Evolutionary conservation across 2,329 filamentous ascomycete species (phyloP), one percentile per base, ranked within the genome.

Genomic region (Ceratocystis cacaofunesta): DNA sequence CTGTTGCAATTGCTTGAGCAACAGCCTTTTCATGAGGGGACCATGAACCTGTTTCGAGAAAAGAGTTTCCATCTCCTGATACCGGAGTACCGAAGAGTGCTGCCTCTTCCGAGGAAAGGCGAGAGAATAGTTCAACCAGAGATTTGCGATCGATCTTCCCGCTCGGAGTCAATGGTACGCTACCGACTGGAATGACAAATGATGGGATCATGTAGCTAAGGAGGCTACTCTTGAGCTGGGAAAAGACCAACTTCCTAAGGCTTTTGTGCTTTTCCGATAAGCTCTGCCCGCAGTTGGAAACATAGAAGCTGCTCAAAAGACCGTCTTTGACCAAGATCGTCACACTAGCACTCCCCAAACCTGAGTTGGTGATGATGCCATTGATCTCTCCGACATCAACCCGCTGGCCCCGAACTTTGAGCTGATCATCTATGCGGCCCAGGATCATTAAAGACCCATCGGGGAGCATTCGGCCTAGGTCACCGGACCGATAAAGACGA

Each of bases 131-230:
- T 72, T 70, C 5, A 46, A 75, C 71, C 2, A 96, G 76, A 2
- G 73, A 71, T 12, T 74, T 71, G 67, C 82, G 82, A 71, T 96
- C 85, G 3, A 88, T 79, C 72, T 95, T 95, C 1, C 88, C 88
- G 67, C 89, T 88, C 0, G 82, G 72, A 0, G 88, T 95, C 70
- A 86, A 79, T 0, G 91, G 90, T 52, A 96, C 78, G 0, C 73
- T 71, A 0, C 83, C 81, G 5, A 96, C 77, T 0, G 88, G 88
- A 5, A 96, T 76, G 2, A 95, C 74, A 67, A 85, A 82, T 0
- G 84, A 84, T 0, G 92, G 92, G 1, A 95, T 75, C 89, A 94
- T 94, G 72, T 95, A 95, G 0, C 74, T 71, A 0, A 90, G 86
- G 0, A 96, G 75, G 0, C 76, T 76, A 2, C 79, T 76, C 52